phyloP scores from a whole-genome alignment of 805 yeast species.

The Hanseniaspora lindneri region DNA sequence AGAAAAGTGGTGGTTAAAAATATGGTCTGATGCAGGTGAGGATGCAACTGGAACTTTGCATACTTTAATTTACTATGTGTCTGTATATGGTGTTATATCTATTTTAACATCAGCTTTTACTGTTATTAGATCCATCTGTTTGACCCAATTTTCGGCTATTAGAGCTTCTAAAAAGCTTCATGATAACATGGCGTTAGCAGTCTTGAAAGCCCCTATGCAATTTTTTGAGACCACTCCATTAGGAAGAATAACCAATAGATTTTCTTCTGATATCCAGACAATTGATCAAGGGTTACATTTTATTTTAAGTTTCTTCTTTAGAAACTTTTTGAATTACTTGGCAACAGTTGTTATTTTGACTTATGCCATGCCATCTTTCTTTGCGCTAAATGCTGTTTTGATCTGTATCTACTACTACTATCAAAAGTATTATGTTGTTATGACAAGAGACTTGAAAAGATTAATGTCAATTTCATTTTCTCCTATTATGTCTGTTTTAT shows the following conservation, averaged over 20 bases:
- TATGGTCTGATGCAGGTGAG: constrained; percentile 50
- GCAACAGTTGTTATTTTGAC: constrained; percentile 45
- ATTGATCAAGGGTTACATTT: constrained; percentile 49
- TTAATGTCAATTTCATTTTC: constrained; percentile 55
- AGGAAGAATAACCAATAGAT: constrained; percentile 55
- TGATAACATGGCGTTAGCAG: constrained; percentile 42
- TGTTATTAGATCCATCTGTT: constrained; percentile 35
- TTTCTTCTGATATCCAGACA: constrained; percentile 48
- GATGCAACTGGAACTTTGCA: constrained; percentile 28
- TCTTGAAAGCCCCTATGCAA: constrained; percentile 49
- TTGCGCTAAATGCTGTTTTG: constrained; percentile 34
- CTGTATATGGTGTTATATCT: constrained; percentile 46
- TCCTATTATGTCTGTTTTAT: constrained; percentile 72
- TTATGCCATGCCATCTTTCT: constrained; percentile 42
- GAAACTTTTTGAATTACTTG: constrained; percentile 34
- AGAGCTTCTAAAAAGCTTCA: constrained; percentile 47
- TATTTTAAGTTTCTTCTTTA: constrained; percentile 39
- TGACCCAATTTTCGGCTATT: constrained; percentile 45
- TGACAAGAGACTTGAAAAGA: constrained; percentile 70
- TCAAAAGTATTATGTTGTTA: constrained; percentile 55
- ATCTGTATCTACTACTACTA: constrained; percentile 54
- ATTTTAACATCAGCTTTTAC: constrained; percentile 39
- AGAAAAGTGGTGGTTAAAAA: constrained; percentile 53
- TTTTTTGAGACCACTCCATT: constrained; percentile 60
- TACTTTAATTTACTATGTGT: constrained; percentile 37